These are phyloP conservation scores for Xylariaceae sp. DNA, from an alignment of 2,329 filamentous ascomycete species.

Conservation along the genomic window DNA sequence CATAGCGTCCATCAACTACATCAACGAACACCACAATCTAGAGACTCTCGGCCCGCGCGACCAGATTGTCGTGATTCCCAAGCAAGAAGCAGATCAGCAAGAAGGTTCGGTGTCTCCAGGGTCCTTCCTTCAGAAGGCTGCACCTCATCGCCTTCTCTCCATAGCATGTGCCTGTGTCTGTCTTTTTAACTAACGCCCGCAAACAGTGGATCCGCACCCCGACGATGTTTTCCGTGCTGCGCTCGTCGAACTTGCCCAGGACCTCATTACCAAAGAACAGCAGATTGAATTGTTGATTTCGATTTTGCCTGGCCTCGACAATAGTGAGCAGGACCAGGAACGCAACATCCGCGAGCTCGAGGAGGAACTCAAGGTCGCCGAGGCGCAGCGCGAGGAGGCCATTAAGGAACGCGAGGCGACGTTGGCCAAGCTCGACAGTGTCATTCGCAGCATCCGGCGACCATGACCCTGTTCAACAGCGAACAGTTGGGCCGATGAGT, in stretches of 20 bases:
- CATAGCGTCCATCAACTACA: slow-evolving; percentile 60
- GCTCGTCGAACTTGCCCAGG: slow-evolving; percentile 67
- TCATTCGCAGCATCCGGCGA: slow-evolving; percentile 49
- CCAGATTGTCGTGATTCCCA: slow-evolving; percentile 50
- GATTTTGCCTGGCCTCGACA: slow-evolving; percentile 69
- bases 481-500: neutral
- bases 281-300: slow-evolving; percentile 76
- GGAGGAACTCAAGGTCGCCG: slow-evolving; percentile 58
- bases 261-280: slow-evolving; percentile 74
- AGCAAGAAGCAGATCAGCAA: slow-evolving; percentile 47
- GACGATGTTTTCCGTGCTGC: slow-evolving; percentile 61
- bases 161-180: neutral
- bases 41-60: slow-evolving; percentile 54
- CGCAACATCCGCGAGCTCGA: slow-evolving; percentile 60
- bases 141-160: neutral
- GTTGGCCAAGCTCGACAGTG: slow-evolving; percentile 53
- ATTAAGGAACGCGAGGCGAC: slow-evolving; percentile 60
- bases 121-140: too few relatives aligned
- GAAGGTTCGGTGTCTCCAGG: slow-evolving; percentile 38
- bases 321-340: slow-evolving; percentile 72
- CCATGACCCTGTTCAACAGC: slow-evolving; percentile 39
- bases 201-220: slow-evolving; percentile 54
- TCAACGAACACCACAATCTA: slow-evolving; percentile 64
- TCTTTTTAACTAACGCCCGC: slow-evolving; percentile 2
- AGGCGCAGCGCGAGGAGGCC: slow-evolving; percentile 57